Base-by-base conservation (phyloP, 768 basidiomycete genomes). In the Lactifluus pinguis region DNA sequence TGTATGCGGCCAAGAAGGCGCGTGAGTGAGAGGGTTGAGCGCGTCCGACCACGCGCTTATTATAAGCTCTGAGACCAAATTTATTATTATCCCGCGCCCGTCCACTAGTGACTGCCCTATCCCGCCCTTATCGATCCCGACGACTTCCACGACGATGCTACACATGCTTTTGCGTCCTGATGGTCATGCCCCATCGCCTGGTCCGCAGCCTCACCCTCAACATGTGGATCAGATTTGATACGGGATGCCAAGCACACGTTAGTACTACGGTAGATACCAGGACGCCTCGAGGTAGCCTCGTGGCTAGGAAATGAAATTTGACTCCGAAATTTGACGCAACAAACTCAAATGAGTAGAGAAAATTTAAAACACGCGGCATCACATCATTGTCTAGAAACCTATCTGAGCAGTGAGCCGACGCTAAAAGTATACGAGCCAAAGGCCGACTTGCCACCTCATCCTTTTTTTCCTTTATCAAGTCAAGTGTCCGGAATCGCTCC, bases 231-330 rank as follows among this genome's bases (percentile, higher is more conserved):
- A 62, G 56, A 39, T 29, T 29, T 50, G 15, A 52, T 13, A 3
- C 14, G 1, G 19, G 19, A 25, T 8, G 14, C n/a, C 7, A 19
- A 21, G 25, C 36, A 30, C 51, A 36, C 6, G n/a, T 19, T 10
- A 25, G 29, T 39, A 39, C 13, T 41, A 41, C 39, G 2, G 39
- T 42, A 17, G 14, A 13, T 6, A 42, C 5, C 25, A 47, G 21
- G 21, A 14, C 38, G 38, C 60, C 61, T 57, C 56, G 56, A 48
- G 52, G 51, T 38, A 21, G 32, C 56, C 61, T 62, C 56, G 61
- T 49, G 61, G 61, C 52, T 30, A 25, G 5, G n/a, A 36, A 15
- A 51, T 51, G 48, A 34, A 51, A 45, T 7, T 45, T 39, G 51
- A n/a, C 11, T 17, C 3, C 17, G 9, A 11, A 50, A 38, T 38